Evolutionary conservation across 345 rosid genomes (phyloP).

Genomic region (Microcos paniculata): DNA sequence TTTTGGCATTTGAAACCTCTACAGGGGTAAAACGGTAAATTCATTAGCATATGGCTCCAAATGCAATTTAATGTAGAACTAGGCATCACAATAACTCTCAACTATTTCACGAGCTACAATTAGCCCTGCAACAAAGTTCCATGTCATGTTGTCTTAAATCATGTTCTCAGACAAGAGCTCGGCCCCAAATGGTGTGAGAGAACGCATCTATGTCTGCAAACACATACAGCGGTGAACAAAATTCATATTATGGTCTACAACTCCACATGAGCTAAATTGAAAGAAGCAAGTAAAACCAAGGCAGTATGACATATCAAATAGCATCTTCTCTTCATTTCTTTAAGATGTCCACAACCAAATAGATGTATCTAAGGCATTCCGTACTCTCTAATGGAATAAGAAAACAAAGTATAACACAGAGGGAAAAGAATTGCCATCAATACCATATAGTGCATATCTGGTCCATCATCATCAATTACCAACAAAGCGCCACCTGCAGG

Average conservation of each 20-base stretch:
- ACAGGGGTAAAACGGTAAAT: too few species aligned
- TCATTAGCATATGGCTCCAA: too few species aligned
- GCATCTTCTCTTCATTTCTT: too few species aligned
- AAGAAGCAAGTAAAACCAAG: neutral
- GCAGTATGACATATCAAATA: too few species aligned
- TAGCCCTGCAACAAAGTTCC: conserved; percentile 93
- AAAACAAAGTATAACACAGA: neutral
- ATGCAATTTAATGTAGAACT: too few species aligned
- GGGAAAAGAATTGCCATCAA: conserved; percentile 4
- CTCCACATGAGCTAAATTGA: neutral
- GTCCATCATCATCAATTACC: conserved; percentile 87
- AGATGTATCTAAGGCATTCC: neutral
- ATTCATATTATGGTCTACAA: neutral
- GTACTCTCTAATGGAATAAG: neutral
- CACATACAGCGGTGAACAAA: conserved; percentile 4
- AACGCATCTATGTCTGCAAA: conserved; percentile 90
- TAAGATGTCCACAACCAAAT: neutral
- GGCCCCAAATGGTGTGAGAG: conserved; percentile 78
- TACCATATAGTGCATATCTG: conserved; percentile 97
- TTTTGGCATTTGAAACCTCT: too few species aligned
- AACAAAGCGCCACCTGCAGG: conserved; percentile 85
- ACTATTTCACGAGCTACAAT: conserved; percentile 89
- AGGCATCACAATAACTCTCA: conserved; percentile 78
- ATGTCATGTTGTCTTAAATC: conserved; percentile 98
- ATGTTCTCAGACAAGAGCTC: conserved; percentile 64